phyloP scores from a whole-genome alignment of 176 grass and related monocot genomes.

The Rhynchospora breviuscula region DNA sequence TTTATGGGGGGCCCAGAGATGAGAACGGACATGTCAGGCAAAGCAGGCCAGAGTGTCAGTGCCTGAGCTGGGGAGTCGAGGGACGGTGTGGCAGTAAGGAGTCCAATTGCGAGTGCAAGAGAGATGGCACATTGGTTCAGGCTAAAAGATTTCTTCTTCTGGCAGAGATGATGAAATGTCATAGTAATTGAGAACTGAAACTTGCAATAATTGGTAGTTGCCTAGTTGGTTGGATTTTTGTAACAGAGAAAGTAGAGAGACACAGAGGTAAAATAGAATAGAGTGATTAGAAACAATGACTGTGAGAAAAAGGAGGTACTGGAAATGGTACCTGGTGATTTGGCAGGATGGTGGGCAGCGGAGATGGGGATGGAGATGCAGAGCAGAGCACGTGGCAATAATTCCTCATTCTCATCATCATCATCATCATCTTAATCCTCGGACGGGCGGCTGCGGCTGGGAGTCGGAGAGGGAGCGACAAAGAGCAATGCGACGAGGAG shows the following conservation, averaged over 20 bases:
- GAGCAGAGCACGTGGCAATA: too few relatives aligned
- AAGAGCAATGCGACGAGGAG: constrained; percentile 18
- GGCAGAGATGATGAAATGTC: constrained; percentile 20
- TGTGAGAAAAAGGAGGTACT: too few relatives aligned
- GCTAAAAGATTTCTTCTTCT: constrained; percentile 55
- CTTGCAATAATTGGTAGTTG: too few relatives aligned
- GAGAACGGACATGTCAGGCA: constrained; percentile 89
- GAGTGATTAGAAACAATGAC: too few relatives aligned
- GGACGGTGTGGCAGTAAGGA: constrained; percentile 45
- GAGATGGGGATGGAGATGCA: too few relatives aligned
- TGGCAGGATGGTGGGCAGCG: too few relatives aligned
- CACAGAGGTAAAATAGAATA: too few relatives aligned
- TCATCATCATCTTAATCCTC: too few relatives aligned
- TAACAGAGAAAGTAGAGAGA: too few relatives aligned
- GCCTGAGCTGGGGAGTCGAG: constrained; percentile 46
- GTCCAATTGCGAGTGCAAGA: constrained; percentile 65
- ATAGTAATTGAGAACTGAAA: too few relatives aligned
- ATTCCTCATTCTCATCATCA: too few relatives aligned
- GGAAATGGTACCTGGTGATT: neutral
- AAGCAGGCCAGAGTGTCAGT: constrained; percentile 39
- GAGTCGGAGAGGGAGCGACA: neutral
- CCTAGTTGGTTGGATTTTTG: too few relatives aligned
- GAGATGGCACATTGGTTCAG: constrained; percentile 79
- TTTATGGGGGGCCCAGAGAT: constrained; percentile 98
- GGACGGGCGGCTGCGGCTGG: neutral